These are phyloP conservation scores for Verbena officinalis DNA, from an alignment of 257 asterid genomes.

Conservation along the genomic window DNA sequence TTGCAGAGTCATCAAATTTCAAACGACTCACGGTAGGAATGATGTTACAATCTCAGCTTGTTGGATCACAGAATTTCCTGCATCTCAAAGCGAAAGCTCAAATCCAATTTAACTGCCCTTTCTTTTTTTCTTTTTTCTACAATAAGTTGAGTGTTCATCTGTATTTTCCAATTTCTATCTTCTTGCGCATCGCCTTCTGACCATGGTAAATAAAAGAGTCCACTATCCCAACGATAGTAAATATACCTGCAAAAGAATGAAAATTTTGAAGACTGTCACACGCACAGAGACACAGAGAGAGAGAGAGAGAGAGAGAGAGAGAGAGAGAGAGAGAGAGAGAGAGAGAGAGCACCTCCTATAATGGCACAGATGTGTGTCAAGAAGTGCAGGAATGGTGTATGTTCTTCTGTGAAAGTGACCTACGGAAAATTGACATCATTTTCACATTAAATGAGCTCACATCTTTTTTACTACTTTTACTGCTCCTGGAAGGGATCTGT, in stretches of 20 bases:
- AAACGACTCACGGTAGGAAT: slow-evolving; percentile 24
- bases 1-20: slow-evolving; percentile 33
- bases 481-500: slow-evolving; percentile 77
- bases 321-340: neutral
- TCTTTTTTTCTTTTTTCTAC: slow-evolving; percentile 16
- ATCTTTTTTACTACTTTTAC: slow-evolving; percentile 12
- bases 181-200: slow-evolving; percentile 83
- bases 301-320: neutral
- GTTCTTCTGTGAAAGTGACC: slow-evolving; percentile 91
- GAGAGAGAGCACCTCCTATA: slow-evolving; percentile 74
- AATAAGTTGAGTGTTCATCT: slow-evolving; percentile 35
- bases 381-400: slow-evolving; percentile 89
- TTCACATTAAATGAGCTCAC: slow-evolving; percentile 5
- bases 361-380: slow-evolving; percentile 92
- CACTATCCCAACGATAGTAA: slow-evolving; percentile 91
- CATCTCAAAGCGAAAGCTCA: slow-evolving; percentile 11
- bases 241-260: slow-evolving; percentile 56
- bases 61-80: neutral
- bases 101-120: slow-evolving; percentile 17
- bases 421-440: no score
- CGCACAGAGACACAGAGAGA: neutral
- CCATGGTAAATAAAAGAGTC: slow-evolving; percentile 88
- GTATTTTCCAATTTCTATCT: slow-evolving; percentile 76
- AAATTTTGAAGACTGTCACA: neutral
- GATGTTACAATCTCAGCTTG: slow-evolving; percentile 21